Percentiles rank a stretch among this genome's conserved stretches.
Evolutionary conservation across 495 filamentous ascomycete genomes (phyloP).

Genomic region (Talaromyces trachyspermus): DNA sequence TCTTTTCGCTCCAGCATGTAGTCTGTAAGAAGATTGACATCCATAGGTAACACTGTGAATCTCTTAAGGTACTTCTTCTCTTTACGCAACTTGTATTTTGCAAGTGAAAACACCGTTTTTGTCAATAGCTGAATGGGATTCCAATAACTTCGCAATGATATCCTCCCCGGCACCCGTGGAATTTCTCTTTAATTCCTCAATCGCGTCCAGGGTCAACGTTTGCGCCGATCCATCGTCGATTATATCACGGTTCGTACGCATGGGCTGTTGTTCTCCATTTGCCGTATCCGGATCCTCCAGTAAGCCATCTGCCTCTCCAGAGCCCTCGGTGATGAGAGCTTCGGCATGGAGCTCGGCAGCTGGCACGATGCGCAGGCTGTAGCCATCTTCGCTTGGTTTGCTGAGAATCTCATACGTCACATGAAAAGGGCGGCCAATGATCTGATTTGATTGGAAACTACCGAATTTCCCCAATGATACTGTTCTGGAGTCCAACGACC

Average conservation of each 20-base stretch:
- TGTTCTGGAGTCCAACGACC: constrained; percentile 43
- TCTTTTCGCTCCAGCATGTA: constrained; percentile 75
- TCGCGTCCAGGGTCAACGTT: constrained; percentile 74
- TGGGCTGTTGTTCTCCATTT: constrained; percentile 46
- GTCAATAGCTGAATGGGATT: constrained; percentile 76
- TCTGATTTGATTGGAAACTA: constrained; percentile 72
- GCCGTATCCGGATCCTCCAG: constrained; percentile 35
- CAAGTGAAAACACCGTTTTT: constrained; percentile 84
- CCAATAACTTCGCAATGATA: constrained; percentile 76
- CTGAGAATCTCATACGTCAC: constrained; percentile 85
- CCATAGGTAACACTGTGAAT: constrained; percentile 77
- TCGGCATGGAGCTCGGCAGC: constrained; percentile 78
- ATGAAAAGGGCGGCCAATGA: constrained; percentile 83
- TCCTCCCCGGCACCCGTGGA: constrained; percentile 75
- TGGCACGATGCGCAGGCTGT: constrained; percentile 70
- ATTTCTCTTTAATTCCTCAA: constrained; percentile 81
- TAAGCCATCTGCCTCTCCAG: constrained; percentile 32
- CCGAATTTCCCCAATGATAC: constrained; percentile 88
- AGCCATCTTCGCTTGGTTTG: constrained; percentile 45
- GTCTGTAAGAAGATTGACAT: constrained; percentile 63
- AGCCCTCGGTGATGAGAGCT: constrained; percentile 48
- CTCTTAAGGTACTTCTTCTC: constrained; percentile 84
- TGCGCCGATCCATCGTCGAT: constrained; percentile 78
- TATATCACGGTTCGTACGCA: constrained; percentile 71
- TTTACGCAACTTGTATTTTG: constrained; percentile 93